Evolutionary conservation across 164 flowering plant species (phyloP).

Genomic region (Protea cynaroides): DNA sequence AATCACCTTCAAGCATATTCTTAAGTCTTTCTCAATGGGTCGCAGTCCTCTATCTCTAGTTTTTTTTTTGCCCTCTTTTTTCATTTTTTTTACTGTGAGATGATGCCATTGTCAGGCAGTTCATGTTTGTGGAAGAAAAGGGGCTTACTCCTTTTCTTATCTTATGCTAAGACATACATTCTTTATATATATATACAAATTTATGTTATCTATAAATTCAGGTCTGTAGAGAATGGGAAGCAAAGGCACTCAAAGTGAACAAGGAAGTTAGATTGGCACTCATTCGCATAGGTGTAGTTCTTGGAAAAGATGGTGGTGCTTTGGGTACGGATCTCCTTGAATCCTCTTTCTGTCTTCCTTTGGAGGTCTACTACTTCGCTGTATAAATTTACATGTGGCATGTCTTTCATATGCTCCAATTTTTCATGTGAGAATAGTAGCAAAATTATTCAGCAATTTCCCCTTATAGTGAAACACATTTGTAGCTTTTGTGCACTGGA

Average conservation of each 20-base stretch:
- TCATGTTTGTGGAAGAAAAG: background rate
- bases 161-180: background rate
- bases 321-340: constrained; percentile 46
- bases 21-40: too few species aligned
- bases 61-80: too few species aligned
- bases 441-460: too few species aligned
- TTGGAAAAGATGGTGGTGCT: constrained; percentile 99
- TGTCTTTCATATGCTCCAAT: too few species aligned
- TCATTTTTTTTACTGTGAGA: background rate
- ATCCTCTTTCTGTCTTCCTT: background rate
- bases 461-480: too few species aligned
- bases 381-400: too few species aligned
- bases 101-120: background rate
- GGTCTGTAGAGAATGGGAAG: constrained; percentile 99
- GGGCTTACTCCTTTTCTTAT: background rate
- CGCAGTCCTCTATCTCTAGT: too few species aligned
- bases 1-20: too few species aligned
- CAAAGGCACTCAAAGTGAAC: constrained; percentile 58
- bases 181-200: background rate
- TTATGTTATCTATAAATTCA: constrained; percentile 16
- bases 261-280: constrained; percentile 74
- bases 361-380: background rate
- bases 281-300: constrained; percentile 91
- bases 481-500: too few species aligned
- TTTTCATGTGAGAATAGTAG: too few species aligned